Evolutionary conservation across 1,139 yeast species (phyloP), one percentile per base, ranked within the genome.

Genomic region (Starmera stellimalicola): DNA sequence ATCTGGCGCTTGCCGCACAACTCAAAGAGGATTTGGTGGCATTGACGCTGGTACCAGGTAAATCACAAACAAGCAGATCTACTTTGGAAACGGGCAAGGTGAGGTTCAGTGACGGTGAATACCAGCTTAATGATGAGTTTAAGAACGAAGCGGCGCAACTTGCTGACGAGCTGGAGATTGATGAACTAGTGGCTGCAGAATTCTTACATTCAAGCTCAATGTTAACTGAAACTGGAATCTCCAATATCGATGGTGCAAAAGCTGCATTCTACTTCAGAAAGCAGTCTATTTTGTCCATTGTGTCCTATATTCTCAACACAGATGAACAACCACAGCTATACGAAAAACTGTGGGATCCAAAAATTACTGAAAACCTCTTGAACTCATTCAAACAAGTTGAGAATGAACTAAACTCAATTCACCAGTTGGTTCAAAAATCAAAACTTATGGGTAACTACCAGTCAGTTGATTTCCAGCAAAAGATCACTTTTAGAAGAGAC

Each of bases 181-280:
- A 88, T 53, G 81, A 77, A 42, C 58, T 81, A 33, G 66, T 73
- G 2, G 71, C 82, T 3, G 77, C 87, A 1, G 68, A 77, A 38
- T 33, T 47, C 15, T 32, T 49, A 5, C 40, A 40, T 15, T 31
- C 31, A 22, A 40, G 51, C 1, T 30, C 37, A 15, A 50, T 68
- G 27, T 63, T 70, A 20, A 12, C 10, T 10, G 19, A 12, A 7
- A 28, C 24, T 19, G 87, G 83, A 5, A 60, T 76, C 6, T 60
- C 69, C 2, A 62, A 77, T 17, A 49, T 69, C 5, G 94, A 84
- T 45, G 68, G 77, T 22, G 94, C 91, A 2, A 68, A 77, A 43
- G 71, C 81, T n/a, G 65, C 74, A 6, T 85, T 71, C 51, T 83
- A 76, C 50, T 58, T 73, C 36, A 68, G 96, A 45, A 68, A 77